Conservation (phyloP, 352 stramenopile genomes). For the Phytophthora nicotianae region DNA sequence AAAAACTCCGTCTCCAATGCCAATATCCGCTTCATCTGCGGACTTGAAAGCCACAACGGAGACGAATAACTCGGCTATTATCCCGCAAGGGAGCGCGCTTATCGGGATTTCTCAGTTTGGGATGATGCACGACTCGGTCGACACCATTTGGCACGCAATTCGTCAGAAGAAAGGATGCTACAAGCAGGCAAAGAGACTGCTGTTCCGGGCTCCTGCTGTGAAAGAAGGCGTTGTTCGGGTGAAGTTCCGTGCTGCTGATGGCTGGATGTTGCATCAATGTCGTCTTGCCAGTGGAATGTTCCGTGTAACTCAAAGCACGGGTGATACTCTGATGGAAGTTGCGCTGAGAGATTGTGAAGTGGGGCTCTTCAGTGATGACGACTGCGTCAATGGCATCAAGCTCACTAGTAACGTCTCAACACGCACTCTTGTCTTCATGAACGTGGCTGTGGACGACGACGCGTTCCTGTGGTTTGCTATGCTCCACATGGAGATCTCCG, state of each 20-base stretch:
- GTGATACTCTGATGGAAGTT: constrained; percentile 31
- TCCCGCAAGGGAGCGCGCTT: constrained; percentile 63
- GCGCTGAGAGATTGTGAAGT: constrained; percentile 53
- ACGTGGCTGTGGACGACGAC: constrained; percentile 47
- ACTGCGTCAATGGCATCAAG: constrained; percentile 56
- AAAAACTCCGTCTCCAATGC: constrained; percentile 16
- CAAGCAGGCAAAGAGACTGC: constrained; percentile 51
- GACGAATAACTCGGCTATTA: constrained; percentile 15
- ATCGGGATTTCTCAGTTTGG: constrained; percentile 59
- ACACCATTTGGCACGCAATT: constrained; percentile 74
- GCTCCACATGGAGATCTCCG: constrained; percentile 52
- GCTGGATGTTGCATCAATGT: constrained; percentile 44
- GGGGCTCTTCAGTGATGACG: constrained; percentile 50
- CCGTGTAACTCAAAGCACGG: constrained; percentile 23
- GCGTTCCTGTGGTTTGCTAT: constrained; percentile 63
- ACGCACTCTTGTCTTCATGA: constrained; percentile 47
- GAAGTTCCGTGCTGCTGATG: constrained; percentile 43
- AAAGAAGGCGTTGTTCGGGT: constrained; percentile 43
- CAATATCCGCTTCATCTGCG: constrained; percentile 1
- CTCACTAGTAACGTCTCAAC: constrained; percentile 21
- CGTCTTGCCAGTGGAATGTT: constrained; percentile 47
- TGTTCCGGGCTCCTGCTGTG: constrained; percentile 54
- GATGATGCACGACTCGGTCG: constrained; percentile 70
- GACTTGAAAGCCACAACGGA: constrained; percentile 8
- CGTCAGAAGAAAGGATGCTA: constrained; percentile 58